Conservation (phyloP, 176 grass and related monocot species). For the Carex pumila region DNA sequence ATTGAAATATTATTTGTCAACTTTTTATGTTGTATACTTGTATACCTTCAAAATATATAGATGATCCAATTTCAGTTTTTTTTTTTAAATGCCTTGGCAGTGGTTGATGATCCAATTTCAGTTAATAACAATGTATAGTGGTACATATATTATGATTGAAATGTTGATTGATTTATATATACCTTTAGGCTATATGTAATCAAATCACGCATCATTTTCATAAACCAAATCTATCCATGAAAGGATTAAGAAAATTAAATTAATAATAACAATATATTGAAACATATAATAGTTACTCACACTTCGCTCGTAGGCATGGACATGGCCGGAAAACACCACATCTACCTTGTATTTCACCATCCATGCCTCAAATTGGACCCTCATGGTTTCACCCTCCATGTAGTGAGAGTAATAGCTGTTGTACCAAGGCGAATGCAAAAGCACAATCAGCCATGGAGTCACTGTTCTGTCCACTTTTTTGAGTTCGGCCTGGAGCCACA, state of each 20-base stretch:
- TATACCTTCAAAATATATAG: neutral
- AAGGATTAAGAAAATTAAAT: neutral
- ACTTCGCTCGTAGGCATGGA: constrained; percentile 55
- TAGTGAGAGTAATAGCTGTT: constrained; percentile 57
- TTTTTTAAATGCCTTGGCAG: no score
- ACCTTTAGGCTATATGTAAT: neutral
- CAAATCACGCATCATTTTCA: no score
- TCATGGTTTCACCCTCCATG: constrained; percentile 74
- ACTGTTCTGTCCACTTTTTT: constrained; percentile 33
- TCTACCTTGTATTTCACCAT: constrained; percentile 59
- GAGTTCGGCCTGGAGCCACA: constrained; percentile 49
- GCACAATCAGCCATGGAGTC: constrained; percentile 61
- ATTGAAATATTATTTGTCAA: neutral
- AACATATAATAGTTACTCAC: constrained; percentile 12
- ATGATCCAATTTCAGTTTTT: no score
- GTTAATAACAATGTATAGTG: neutral
- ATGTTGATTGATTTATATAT: neutral
- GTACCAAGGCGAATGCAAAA: constrained; percentile 66
- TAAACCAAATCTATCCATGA: neutral
- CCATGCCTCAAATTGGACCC: constrained; percentile 59
- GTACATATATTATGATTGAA: no score
- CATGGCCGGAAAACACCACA: constrained; percentile 58
- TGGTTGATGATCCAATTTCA: neutral
- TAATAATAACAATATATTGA: neutral
- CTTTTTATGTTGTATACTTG: neutral